phyloP scores from a whole-genome alignment of 2,329 filamentous ascomycete genomes.

The Podosphaera xanthii region DNA sequence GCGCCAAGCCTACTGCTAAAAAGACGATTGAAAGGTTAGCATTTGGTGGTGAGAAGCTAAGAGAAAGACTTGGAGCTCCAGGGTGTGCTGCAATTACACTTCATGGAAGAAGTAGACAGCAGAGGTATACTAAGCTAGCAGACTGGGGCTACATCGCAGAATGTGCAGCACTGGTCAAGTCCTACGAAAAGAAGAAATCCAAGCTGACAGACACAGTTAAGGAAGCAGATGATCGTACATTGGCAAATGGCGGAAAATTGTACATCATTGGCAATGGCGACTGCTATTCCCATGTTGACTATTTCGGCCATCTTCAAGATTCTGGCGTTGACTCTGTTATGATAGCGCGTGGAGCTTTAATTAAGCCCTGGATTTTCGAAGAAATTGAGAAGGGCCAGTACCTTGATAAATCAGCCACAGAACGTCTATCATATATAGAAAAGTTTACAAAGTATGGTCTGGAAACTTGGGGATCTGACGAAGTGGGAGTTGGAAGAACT shows the following conservation, averaged over 20 bases:
- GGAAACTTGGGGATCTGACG: conserved; percentile 87
- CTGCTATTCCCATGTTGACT: conserved; percentile 81
- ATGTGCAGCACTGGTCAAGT: conserved; percentile 63
- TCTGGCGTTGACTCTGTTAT: conserved; percentile 80
- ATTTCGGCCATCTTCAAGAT: conserved; percentile 53
- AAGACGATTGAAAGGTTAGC: conserved; percentile 67
- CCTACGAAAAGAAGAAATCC: conserved; percentile 47
- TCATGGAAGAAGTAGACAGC: conserved; percentile 80
- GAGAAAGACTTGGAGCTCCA: conserved; percentile 45
- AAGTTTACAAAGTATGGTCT: conserved; percentile 79
- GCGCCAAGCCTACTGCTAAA: conserved; percentile 53
- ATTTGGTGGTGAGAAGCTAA: conserved; percentile 52
- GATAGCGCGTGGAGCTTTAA: conserved; percentile 84
- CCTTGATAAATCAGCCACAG: conserved; percentile 76
- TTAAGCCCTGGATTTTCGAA: conserved; percentile 97
- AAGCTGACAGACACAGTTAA: conserved; percentile 49
- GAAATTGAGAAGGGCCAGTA: conserved; percentile 85
- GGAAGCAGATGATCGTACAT: conserved; percentile 53
- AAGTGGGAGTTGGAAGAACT: conserved; percentile 77
- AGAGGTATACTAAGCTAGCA: conserved; percentile 78
- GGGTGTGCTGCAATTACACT: conserved; percentile 91
- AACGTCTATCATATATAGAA: conserved; percentile 68
- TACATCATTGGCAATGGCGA: conserved; percentile 96
- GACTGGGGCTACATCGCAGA: conserved; percentile 91
- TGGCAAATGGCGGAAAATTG: conserved; percentile 46